These are phyloP conservation scores for Globisporangium cystogenes DNA, from an alignment of 352 stramenopile species.

Conservation along the genomic window DNA sequence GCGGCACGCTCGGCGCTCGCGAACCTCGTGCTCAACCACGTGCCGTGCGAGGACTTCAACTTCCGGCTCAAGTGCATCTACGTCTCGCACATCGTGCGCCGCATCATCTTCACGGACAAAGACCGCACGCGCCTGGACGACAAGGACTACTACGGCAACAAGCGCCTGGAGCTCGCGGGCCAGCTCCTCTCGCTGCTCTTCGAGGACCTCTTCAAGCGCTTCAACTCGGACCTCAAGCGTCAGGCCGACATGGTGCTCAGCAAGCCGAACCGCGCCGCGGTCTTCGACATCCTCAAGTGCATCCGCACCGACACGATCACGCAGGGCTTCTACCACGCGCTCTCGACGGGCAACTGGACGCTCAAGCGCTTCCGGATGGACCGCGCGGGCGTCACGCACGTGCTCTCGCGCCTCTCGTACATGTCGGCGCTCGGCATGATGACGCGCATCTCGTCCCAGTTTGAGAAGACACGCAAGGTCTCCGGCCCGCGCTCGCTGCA, in stretches of 20 bases:
- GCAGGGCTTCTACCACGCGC: constrained; percentile 85
- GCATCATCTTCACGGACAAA: constrained; percentile 85
- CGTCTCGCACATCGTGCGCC: constrained; percentile 95
- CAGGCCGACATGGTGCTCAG: constrained; percentile 97
- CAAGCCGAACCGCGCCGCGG: constrained; percentile 96
- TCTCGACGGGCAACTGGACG: constrained; percentile 97
- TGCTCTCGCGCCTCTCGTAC: constrained; percentile 97
- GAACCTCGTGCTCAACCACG: constrained; percentile 98
- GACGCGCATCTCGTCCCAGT: constrained; percentile 98
- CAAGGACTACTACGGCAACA: constrained; percentile 99
- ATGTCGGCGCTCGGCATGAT: constrained; percentile 99
- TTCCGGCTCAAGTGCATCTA: constrained; percentile 98
- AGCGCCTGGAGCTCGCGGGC: constrained; percentile 98
- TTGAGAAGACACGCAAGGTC: constrained; percentile 99
- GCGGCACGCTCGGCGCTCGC: constrained; percentile 96
- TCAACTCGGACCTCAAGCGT: constrained; percentile 98
- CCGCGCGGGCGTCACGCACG: constrained; percentile 95
- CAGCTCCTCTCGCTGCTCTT: constrained; percentile 98
- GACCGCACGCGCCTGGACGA: constrained; percentile 92
- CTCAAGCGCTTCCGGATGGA: constrained; percentile 99
- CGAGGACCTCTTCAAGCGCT: constrained; percentile 98
- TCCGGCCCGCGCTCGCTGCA: constrained; percentile 97
- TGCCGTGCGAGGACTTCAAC: constrained; percentile 97
- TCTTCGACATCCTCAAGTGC: constrained; percentile 98
- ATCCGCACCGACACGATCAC: constrained; percentile 98